Conservation (phyloP, 179 eudicot genomes). For the Beta macrorhiza region DNA sequence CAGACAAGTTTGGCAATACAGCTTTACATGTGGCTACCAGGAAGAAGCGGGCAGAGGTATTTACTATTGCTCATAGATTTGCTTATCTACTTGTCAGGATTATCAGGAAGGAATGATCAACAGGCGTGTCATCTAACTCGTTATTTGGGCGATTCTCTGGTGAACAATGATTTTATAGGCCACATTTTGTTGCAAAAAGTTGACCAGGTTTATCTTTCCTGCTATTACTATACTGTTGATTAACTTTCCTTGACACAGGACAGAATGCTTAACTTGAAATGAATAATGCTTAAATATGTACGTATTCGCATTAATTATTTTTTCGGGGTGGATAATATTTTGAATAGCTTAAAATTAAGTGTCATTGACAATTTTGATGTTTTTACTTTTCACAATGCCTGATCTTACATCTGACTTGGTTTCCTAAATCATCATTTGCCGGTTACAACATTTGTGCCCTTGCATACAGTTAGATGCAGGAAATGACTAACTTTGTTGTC, state of each 20-base stretch:
- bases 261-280: too few relatives aligned
- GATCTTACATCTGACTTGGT: too few relatives aligned
- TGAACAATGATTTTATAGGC: neutral
- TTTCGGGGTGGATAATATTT: too few relatives aligned
- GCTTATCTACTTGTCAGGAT: neutral
- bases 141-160: neutral
- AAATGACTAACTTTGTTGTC: neutral
- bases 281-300: too few relatives aligned
- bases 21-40: conserved; percentile 89
- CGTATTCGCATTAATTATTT: neutral
- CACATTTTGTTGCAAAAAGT: neutral
- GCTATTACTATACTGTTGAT: neutral
- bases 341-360: neutral
- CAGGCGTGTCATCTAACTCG: neutral
- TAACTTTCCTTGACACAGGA: neutral
- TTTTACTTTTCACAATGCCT: neutral
- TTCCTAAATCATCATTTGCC: neutral
- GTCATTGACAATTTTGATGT: neutral
- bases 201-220: neutral
- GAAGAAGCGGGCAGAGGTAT: conserved; percentile 84
- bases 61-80: neutral
- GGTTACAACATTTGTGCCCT: neutral
- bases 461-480: neutral
- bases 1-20: conserved; percentile 79
- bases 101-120: neutral